A percentile compares a stretch with the other conserved stretches of the same genome.
Evolutionary conservation across 495 filamentous ascomycete species (phyloP).

Genomic region (Lasiosphaeriaceae sp.): DNA sequence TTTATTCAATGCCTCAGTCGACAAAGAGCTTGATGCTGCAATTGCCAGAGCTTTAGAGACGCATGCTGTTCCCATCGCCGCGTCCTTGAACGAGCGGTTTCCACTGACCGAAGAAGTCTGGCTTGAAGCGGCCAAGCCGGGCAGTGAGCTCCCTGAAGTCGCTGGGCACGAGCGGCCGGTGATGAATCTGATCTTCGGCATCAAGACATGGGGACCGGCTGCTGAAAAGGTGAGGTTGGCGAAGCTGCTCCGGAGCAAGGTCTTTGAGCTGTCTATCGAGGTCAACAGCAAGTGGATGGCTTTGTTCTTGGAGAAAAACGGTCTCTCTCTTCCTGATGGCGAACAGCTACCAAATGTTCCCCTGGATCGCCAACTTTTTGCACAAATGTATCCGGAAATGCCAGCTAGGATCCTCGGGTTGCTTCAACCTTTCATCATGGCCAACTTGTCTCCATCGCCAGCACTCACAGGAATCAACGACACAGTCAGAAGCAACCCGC

Average conservation of each 20-base stretch:
- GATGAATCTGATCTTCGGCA: neutral
- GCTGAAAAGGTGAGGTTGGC: slow-evolving; percentile 11
- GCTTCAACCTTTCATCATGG: slow-evolving; percentile 11
- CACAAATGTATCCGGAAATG: slow-evolving; percentile 13
- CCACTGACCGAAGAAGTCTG: slow-evolving; percentile 25
- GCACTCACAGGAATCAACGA: slow-evolving; percentile 17
- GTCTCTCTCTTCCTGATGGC: slow-evolving; percentile 6
- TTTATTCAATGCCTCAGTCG: slow-evolving; percentile 15
- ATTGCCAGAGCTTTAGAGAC: slow-evolving; percentile 25
- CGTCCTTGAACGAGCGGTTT: slow-evolving; percentile 30
- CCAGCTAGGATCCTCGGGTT: slow-evolving; percentile 9
- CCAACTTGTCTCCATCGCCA: slow-evolving; percentile 11
- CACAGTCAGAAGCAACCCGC: slow-evolving; percentile 11
- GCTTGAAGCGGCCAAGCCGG: slow-evolving; percentile 18
- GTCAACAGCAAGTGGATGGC: slow-evolving; percentile 26
- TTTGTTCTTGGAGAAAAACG: slow-evolving; percentile 25
- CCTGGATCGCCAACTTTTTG: slow-evolving; percentile 2
- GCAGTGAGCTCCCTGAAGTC: slow-evolving; percentile 9
- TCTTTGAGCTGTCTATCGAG: slow-evolving; percentile 14
- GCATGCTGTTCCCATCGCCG: slow-evolving; percentile 28
- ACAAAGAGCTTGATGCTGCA: slow-evolving; percentile 2
- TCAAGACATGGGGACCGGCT: neutral
- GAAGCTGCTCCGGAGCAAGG: slow-evolving; percentile 13
- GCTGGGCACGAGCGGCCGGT: neutral
- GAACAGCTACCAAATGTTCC: slow-evolving; percentile 22